Base-by-base conservation (phyloP, 2,329 filamentous ascomycete genomes). In the Fusarium haematococcum region DNA sequence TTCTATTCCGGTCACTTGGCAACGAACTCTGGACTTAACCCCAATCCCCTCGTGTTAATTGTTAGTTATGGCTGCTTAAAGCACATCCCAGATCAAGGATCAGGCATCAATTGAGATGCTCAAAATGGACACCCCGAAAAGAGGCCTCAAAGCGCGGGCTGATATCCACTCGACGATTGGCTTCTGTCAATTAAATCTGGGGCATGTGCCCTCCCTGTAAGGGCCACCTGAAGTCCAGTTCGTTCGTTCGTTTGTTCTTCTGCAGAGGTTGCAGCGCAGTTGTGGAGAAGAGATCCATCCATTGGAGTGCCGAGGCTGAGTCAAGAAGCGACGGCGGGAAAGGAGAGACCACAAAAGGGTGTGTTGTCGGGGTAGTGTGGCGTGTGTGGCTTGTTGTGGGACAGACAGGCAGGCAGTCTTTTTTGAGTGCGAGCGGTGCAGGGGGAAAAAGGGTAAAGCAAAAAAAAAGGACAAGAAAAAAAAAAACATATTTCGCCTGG, bases 401-500 rank as follows among this genome's bases (percentile, higher is more conserved):
- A 52, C 27, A 43, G 35, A 37, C 35, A 52, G 25, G 6, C 25
- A 52, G 20, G 16, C 20, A 23, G 41, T 45, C 41, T 45, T 45
- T 45, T 45, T 45, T 43, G 45, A 48, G 23, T 50, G 45, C 4
- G 23, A n/a, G 27, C 25, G 30, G 35, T 61, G 58, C 58, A 48
- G 54, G 35, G 63, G 33, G 25, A 9, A 6, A 73, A 74, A 73
- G 65, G 65, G 75, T 58, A 68, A 65, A 64, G 57, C 30, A 60
- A 62, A 74, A 66, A 71, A 71, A 67, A 43, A 67, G 68, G 45
- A 67, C 57, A 33, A 62, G 23, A 62, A 39, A 68, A 70, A 64
- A 64, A 79, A 80, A 80, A 79, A 78, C 75, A 58, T 70, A 78
- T 74, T 74, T 69, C 67, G 72, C 70, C 69, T 70, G 63, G 63